Evolutionary conservation across 768 basidiomycete species (phyloP).

Genomic region (Cystoderma amianthinum): DNA sequence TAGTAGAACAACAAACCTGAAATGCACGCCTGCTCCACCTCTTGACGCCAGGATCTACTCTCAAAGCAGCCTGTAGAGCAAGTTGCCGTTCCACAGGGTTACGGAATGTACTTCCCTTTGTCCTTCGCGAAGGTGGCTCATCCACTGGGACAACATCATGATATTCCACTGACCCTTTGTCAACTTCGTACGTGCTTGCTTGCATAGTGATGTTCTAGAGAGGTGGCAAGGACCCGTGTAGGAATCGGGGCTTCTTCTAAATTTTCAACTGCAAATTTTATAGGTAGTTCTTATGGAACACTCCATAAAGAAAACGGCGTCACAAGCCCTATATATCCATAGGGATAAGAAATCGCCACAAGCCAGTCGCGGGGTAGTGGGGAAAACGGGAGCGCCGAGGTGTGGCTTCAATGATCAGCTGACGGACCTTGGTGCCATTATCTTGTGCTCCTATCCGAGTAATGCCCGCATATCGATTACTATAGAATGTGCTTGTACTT

Average conservation of each 20-base stretch:
- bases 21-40: constrained; percentile 27
- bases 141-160: no score
- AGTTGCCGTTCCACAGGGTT: constrained; percentile 32
- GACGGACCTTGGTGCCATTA: no score
- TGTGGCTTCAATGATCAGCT: no score
- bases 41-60: constrained; percentile 33
- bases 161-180: not conserved
- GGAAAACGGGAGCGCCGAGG: no score
- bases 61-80: constrained; percentile 30
- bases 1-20: constrained; percentile 18
- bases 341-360: no score
- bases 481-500: no score
- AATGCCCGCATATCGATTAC: no score
- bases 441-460: no score
- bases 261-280: not conserved
- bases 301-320: no score
- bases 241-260: not conserved
- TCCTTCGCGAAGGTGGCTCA: not conserved
- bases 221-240: not conserved
- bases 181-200: not conserved
- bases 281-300: not conserved
- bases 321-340: no score
- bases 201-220: not conserved
- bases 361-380: no score
- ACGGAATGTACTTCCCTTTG: constrained; percentile 6